Conservation (phyloP, 2,329 filamentous ascomycete genomes). For the Ophioceras dolichostomum region DNA sequence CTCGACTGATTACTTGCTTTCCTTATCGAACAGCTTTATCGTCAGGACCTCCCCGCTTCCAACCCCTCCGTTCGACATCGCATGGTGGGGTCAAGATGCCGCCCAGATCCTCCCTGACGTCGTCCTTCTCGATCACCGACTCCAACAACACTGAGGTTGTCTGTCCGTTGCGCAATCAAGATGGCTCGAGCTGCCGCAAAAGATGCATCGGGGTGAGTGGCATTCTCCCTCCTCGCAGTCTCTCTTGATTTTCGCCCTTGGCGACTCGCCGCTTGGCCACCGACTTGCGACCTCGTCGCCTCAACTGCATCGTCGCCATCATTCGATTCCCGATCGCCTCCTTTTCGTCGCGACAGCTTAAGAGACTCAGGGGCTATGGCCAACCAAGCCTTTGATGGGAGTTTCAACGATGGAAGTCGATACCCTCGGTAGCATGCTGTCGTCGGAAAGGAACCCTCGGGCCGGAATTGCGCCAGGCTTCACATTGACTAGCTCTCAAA, state of each 20-base stretch:
- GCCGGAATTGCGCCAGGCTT: background rate
- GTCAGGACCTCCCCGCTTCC: constrained; percentile 1
- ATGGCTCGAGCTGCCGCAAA: constrained; percentile 94
- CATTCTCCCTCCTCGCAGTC: constrained; percentile 6
- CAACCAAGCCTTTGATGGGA: too few species aligned
- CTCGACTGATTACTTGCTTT: constrained; percentile 4
- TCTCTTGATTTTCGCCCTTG: too few species aligned
- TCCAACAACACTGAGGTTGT: constrained; percentile 83
- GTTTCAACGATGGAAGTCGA: too few species aligned
- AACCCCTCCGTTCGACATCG: constrained; percentile 13
- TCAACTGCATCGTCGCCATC: too few species aligned
- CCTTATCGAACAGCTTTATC: constrained; percentile 14
- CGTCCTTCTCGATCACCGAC: constrained; percentile 86
- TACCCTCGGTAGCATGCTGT: too few species aligned
- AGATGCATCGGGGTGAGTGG: constrained; percentile 91
- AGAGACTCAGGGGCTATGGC: too few species aligned
- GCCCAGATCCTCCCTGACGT: constrained; percentile 74
- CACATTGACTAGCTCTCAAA: background rate
- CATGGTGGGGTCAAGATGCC: constrained; percentile 68
- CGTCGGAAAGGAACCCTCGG: background rate
- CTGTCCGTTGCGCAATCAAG: constrained; percentile 89
- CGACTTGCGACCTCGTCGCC: too few species aligned
- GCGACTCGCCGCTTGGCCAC: too few species aligned
- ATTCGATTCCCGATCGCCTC: too few species aligned
- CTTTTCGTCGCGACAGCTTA: too few species aligned